phyloP scores from a whole-genome alignment of 768 basidiomycete genomes.

The Guyanaporus albipodus region DNA sequence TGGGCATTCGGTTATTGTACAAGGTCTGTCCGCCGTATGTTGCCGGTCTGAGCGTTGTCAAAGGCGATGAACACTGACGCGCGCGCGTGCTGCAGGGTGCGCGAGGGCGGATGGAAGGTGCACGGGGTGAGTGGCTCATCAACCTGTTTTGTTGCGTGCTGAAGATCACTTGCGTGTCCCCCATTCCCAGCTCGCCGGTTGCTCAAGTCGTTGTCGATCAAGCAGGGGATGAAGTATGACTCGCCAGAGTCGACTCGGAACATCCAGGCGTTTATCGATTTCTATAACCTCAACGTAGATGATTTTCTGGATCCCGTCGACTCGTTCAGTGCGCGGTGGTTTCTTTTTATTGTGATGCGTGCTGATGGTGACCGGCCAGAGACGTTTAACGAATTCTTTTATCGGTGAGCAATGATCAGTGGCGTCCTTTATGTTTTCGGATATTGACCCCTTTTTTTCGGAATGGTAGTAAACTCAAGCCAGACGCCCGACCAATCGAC shows the following conservation, averaged over 20 bases:
- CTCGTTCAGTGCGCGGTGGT: conserved; percentile 66
- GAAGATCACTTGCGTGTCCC: conserved; percentile 31
- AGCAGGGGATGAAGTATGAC: conserved; percentile 93
- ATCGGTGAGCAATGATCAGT: conserved; percentile 42
- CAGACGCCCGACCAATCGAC: conserved; percentile 72
- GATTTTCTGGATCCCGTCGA: conserved; percentile 82
- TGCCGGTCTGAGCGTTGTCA: background rate
- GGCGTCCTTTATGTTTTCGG: background rate
- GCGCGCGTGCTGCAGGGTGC: conserved; percentile 51
- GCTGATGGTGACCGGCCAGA: conserved; percentile 39
- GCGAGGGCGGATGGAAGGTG: conserved; percentile 85
- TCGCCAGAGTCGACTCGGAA: conserved; percentile 78
- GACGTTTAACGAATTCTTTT: conserved; percentile 94
- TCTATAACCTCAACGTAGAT: conserved; percentile 77
- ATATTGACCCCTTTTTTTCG: background rate
- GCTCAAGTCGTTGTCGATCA: conserved; percentile 85
- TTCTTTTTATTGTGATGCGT: background rate
- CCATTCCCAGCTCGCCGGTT: conserved; percentile 60
- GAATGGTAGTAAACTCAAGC: conserved; percentile 71
- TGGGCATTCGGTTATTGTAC: conserved; percentile 92
- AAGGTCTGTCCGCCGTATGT: conserved; percentile 43
- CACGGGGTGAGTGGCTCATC: conserved; percentile 51
- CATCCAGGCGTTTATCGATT: conserved; percentile 84
- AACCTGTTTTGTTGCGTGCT: background rate
- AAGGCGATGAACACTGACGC: background rate